phyloP scores from a whole-genome alignment of 768 basidiomycete genomes.

The Boletus insuetus region DNA sequence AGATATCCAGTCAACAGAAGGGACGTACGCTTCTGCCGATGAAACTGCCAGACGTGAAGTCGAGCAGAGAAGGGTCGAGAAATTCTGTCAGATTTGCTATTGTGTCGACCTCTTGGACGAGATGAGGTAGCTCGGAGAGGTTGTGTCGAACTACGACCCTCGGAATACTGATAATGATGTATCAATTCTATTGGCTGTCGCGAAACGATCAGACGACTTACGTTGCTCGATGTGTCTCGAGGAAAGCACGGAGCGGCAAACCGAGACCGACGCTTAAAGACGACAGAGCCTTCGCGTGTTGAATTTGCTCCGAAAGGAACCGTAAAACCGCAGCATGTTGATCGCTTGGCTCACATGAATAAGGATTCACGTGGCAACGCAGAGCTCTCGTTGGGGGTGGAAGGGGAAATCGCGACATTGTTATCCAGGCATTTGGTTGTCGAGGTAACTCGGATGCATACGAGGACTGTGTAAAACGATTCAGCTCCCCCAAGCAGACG shows the following conservation, averaged over 20 bases:
- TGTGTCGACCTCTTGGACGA: conserved; percentile 2
- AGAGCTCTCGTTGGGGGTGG: conserved; percentile 2
- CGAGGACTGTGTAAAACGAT: conserved; percentile 12
- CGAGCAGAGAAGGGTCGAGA: conserved; percentile 20
- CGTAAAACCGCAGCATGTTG: conserved; percentile 20
- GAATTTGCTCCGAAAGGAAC: conserved; percentile 29
- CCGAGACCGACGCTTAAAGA: conserved; percentile 20
- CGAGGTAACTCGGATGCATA: conserved; percentile 5
- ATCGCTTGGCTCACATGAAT: conserved; percentile 7
- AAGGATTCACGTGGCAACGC: conserved; percentile 3
- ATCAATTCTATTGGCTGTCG: not conserved
- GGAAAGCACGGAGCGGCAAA: conserved; percentile 19
- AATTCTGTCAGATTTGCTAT: conserved; percentile 21
- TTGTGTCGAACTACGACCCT: not conserved
- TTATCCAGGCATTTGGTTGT: conserved; percentile 1
- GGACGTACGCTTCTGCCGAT: conserved; percentile 29
- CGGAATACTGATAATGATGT: conserved; percentile 5
- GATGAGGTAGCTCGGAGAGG: not conserved
- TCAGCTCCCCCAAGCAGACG: conserved; percentile 1
- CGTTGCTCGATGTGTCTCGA: conserved; percentile 19
- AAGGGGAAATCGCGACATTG: conserved; percentile 8
- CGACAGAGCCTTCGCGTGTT: conserved; percentile 27
- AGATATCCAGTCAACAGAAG: not conserved
- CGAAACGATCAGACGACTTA: conserved; percentile 5
- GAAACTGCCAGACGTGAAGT: conserved; percentile 26